phyloP scores from a whole-genome alignment of 1,139 yeast species.

The Yamadazyma sp. region DNA sequence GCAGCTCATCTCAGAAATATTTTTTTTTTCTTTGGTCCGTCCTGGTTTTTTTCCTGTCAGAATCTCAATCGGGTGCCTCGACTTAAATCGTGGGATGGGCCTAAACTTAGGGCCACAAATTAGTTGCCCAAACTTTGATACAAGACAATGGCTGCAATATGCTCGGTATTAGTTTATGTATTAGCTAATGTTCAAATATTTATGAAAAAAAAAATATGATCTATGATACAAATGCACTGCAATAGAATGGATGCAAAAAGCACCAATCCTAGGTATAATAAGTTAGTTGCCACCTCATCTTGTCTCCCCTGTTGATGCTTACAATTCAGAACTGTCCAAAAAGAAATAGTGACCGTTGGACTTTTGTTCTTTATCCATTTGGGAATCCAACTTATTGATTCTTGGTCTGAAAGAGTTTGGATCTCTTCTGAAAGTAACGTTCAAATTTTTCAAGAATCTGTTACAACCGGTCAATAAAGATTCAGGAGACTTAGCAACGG shows the following conservation, averaged over 20 bases:
- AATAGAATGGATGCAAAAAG: background rate
- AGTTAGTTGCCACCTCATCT: background rate
- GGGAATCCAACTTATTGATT: conserved; percentile 95
- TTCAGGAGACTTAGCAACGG: conserved; percentile 85
- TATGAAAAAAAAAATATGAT: background rate
- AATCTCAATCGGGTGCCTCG: no score
- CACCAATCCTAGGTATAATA: conserved; percentile 1
- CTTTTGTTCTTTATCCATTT: conserved; percentile 98
- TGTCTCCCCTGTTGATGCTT: conserved; percentile 5
- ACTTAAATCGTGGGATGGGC: no score
- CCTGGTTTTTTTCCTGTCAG: no score
- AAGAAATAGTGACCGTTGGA: conserved; percentile 89
- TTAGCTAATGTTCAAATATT: conserved; percentile 2
- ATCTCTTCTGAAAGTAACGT: conserved; percentile 98
- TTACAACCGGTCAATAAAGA: conserved; percentile 95
- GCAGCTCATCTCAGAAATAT: conserved; percentile 5
- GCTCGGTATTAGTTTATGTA: background rate
- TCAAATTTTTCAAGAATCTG: conserved; percentile 91
- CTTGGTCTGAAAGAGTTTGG: conserved; percentile 98
- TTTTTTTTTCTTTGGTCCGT: background rate
- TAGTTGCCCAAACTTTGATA: no score
- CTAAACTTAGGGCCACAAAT: no score
- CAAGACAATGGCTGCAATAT: background rate
- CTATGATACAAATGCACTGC: conserved; percentile 3
- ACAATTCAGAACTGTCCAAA: conserved; percentile 61